Evolutionary conservation across 352 stramenopile genomes (phyloP).

Genomic region (Pythium brassicae): DNA sequence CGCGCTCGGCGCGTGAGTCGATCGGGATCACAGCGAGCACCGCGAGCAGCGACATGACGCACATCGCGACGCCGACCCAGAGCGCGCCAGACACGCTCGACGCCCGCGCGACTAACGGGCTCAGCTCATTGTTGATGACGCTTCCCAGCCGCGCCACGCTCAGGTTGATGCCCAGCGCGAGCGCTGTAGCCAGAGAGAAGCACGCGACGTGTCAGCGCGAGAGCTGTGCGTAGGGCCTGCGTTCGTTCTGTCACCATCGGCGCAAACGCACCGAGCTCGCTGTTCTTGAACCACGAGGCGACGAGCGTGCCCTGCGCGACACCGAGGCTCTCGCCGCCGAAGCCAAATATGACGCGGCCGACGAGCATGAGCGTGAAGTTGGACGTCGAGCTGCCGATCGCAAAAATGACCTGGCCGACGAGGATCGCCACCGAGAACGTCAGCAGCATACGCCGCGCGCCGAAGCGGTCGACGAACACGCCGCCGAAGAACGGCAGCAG

Average conservation of each 20-base stretch:
- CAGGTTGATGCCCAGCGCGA: conserved; percentile 91
- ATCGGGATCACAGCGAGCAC: conserved; percentile 79
- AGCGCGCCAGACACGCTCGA: conserved; percentile 70
- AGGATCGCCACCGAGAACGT: conserved; percentile 84
- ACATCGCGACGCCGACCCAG: conserved; percentile 86
- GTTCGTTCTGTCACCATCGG: no score
- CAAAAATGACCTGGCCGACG: conserved; percentile 85
- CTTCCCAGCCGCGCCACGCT: conserved; percentile 86
- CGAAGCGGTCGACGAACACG: conserved; percentile 87
- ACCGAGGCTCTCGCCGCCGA: conserved; percentile 89
- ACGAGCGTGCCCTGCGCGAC: conserved; percentile 90
- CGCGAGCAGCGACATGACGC: conserved; percentile 54
- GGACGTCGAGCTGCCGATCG: conserved; percentile 72
- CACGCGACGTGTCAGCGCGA: background rate
- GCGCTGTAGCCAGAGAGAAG: conserved; percentile 27
- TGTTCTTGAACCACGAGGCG: conserved; percentile 92
- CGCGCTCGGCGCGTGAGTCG: conserved; percentile 57
- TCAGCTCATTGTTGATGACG: conserved; percentile 92
- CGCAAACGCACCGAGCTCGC: conserved; percentile 62
- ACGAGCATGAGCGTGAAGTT: conserved; percentile 81
- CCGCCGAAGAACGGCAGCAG: conserved; percentile 92
- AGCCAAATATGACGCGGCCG: conserved; percentile 89
- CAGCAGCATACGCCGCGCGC: conserved; percentile 78
- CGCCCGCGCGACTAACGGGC: conserved; percentile 66
- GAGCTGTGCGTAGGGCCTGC: no score